Base-by-base conservation (phyloP, 495 filamentous ascomycete species). In the Daldinia decipiens region DNA sequence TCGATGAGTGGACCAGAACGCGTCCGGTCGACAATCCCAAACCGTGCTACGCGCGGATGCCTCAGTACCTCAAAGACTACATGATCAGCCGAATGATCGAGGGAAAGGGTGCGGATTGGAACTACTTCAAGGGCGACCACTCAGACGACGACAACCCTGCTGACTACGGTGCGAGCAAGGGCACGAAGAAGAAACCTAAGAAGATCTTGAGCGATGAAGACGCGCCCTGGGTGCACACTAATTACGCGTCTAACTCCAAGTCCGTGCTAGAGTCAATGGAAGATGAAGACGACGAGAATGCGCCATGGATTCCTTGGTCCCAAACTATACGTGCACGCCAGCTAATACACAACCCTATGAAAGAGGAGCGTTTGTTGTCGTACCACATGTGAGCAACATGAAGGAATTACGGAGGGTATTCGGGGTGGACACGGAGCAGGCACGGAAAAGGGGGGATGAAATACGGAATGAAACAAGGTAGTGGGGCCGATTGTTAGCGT, bases 401-500 rank as follows among this genome's bases (percentile, higher is more conserved):
- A 13, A 36, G 34, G 12, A 36, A 13, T 4, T 1, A 5, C 3
- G 34, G 34, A 36, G 34, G 34, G 34, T 2, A 36, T 36, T 36
- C 34, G 34, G 34, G 34, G 34, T 34, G 32, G 32, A 3, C 9
- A 34, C 32, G 32, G 50, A 13, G 50, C 2, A 52, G 26, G 26
- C 2, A n/a, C 24, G 50, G 50, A 31, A 17, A 31, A 53, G 15
- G 50, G 50, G 50, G 50, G 26, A 53, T 0, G 8, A 26, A 8
- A 27, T 11, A 1, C 5, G 24, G 50, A 24, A 53, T n/a, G 60
- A 40, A 39, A 53, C 56, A 55, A 56, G 26, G 51, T 45, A 45
- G 61, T 64, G 62, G 62, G 52, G 63, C 34, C 17, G 51, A 9
- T 8, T 27, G 13, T 53, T 53, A 53, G 50, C 50, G n/a, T n/a